Evolutionary conservation across 768 basidiomycete genomes (phyloP).

Genomic region (Phanerochaete sordida): DNA sequence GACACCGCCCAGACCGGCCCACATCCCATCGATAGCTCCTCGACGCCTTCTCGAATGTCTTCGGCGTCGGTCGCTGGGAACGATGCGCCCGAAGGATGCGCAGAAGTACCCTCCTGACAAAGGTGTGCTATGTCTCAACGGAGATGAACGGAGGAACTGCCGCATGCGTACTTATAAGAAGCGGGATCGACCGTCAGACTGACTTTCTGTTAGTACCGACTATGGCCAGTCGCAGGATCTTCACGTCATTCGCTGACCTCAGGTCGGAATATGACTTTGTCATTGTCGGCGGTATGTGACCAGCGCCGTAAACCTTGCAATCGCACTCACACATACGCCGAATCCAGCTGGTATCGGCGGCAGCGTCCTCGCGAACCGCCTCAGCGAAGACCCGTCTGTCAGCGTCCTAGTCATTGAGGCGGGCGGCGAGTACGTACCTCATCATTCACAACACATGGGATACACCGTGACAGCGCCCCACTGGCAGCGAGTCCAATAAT

Average conservation of each 20-base stretch:
- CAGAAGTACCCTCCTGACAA: too few species aligned
- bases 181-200: too few species aligned
- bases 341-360: constrained; percentile 11
- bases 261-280: constrained; percentile 11
- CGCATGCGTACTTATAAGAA: too few species aligned
- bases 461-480: not conserved
- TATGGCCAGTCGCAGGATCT: not conserved
- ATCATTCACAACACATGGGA: not conserved
- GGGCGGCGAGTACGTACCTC: constrained; percentile 2
- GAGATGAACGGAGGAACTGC: too few species aligned
- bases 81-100: too few species aligned
- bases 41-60: too few species aligned
- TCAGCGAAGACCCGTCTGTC: constrained; percentile 2
- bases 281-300: constrained; percentile 9
- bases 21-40: too few species aligned
- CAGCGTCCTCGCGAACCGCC: constrained; percentile 9
- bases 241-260: not conserved
- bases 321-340: not conserved
- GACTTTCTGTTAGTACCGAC: too few species aligned
- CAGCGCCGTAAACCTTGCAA: not conserved
- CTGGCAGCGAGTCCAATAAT: constrained; percentile 9
- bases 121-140: too few species aligned
- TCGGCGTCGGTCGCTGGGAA: too few species aligned
- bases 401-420: constrained; percentile 14
- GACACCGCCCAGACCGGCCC: too few species aligned